phyloP scores from a whole-genome alignment of 2,329 filamentous ascomycete genomes.

The Plenodomus biglobosus region DNA sequence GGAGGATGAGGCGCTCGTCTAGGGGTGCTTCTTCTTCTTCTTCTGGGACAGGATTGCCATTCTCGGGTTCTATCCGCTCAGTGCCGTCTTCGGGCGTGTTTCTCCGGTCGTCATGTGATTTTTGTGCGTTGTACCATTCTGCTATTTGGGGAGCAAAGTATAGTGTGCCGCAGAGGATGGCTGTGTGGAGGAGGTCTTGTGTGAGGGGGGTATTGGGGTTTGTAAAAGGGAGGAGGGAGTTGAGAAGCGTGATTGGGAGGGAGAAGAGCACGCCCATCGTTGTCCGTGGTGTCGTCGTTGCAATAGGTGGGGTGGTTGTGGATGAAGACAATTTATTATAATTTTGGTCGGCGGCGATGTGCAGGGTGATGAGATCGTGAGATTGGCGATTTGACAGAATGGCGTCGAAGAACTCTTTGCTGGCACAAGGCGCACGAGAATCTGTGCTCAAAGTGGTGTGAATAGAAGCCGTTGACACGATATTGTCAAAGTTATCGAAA shows the following conservation, averaged over 20 bases:
- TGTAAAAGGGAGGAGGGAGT: conserved; percentile 52
- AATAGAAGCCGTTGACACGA: neutral
- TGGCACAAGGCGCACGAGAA: too few relatives aligned
- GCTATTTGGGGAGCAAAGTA: conserved; percentile 52
- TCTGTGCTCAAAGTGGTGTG: neutral
- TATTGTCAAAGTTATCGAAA: neutral
- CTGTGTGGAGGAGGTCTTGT: conserved; percentile 52
- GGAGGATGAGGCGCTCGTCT: conserved; percentile 30
- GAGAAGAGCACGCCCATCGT: conserved; percentile 38
- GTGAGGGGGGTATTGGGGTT: conserved; percentile 49
- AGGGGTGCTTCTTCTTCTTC: conserved; percentile 18
- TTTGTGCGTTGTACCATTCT: conserved; percentile 41
- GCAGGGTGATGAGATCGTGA: neutral
- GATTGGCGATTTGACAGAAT: too few relatives aligned
- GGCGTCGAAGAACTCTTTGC: too few relatives aligned
- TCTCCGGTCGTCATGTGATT: conserved; percentile 9
- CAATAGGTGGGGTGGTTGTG: neutral
- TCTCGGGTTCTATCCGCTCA: neutral
- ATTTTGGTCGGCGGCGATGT: too few relatives aligned
- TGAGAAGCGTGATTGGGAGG: conserved; percentile 38
- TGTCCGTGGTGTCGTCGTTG: neutral
- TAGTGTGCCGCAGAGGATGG: conserved; percentile 47
- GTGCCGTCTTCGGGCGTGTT: too few relatives aligned
- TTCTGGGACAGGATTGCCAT: neutral
- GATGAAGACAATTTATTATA: too few relatives aligned